Conservation (phyloP, 495 filamentous ascomycete genomes). For the Filosporella fistucella region DNA sequence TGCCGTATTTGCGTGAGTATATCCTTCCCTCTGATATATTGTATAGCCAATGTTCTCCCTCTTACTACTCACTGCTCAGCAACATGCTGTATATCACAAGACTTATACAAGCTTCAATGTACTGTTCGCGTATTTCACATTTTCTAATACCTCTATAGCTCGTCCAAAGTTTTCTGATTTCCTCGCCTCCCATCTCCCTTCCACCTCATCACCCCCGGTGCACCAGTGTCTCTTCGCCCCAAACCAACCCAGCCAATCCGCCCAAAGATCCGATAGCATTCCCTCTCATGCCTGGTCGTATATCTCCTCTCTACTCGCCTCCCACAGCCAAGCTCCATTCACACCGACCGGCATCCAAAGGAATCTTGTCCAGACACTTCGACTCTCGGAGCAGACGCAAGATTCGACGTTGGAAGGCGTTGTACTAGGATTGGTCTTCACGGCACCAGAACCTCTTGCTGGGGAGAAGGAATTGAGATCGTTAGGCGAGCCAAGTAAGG, state of each 20-base stretch:
- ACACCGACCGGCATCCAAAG: neutral
- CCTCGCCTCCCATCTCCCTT: neutral
- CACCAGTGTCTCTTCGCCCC: slow-evolving; percentile 5
- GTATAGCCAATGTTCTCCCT: neutral
- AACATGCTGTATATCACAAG: neutral
- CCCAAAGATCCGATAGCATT: neutral
- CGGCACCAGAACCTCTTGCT: neutral
- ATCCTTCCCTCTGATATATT: neutral
- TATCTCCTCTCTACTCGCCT: slow-evolving; percentile 6
- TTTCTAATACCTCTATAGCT: too few relatives aligned
- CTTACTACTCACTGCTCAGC: neutral
- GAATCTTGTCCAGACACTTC: slow-evolving; percentile 5
- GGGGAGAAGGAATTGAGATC: slow-evolving; percentile 2
- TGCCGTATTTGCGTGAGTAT: slow-evolving; percentile 5
- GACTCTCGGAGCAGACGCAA: neutral
- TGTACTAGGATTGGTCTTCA: slow-evolving; percentile 12
- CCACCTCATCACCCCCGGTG: neutral
- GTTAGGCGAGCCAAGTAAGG: neutral
- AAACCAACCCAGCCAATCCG: slow-evolving; percentile 1
- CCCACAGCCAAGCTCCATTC: neutral
- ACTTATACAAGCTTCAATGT: neutral
- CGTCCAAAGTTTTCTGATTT: too few relatives aligned
- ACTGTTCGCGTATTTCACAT: neutral
- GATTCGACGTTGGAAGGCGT: slow-evolving; percentile 6
- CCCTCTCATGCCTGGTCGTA: slow-evolving; percentile 12